Conservation (phyloP, 179 eudicot genomes). For the Actinidia chinensis region DNA sequence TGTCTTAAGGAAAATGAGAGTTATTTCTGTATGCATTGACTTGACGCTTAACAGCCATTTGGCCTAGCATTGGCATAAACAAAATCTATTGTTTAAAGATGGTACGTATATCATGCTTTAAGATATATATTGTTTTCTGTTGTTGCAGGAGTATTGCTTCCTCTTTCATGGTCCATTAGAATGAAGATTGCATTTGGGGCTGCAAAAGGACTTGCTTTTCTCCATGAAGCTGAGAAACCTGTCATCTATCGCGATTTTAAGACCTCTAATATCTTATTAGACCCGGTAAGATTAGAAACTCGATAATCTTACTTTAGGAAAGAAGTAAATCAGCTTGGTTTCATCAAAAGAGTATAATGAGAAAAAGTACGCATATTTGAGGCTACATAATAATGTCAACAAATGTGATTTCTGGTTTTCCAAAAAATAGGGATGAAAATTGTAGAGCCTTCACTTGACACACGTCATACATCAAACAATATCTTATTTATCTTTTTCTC, state of each 20-base stretch:
- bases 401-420: no score
- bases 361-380: neutral
- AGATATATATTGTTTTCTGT: neutral
- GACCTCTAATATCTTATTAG: constrained; percentile 87
- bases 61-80: no score
- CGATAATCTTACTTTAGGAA: neutral
- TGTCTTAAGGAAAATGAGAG: no score
- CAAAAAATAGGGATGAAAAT: no score
- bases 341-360: neutral
- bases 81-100: no score
- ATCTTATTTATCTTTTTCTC: no score
- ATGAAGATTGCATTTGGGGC: constrained; percentile 90
- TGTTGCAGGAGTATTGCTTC: constrained; percentile 73
- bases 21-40: no score
- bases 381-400: no score
- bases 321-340: neutral
- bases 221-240: constrained; percentile 80
- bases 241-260: constrained; percentile 98
- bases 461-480: no score
- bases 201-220: constrained; percentile 94
- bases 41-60: no score
- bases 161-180: constrained; percentile 88
- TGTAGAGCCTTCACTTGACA: no score
- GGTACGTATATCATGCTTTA: neutral
- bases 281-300: constrained; percentile 43